phyloP scores from a whole-genome alignment of 2,329 filamentous ascomycete genomes.

The Cladorrhinum sp. region DNA sequence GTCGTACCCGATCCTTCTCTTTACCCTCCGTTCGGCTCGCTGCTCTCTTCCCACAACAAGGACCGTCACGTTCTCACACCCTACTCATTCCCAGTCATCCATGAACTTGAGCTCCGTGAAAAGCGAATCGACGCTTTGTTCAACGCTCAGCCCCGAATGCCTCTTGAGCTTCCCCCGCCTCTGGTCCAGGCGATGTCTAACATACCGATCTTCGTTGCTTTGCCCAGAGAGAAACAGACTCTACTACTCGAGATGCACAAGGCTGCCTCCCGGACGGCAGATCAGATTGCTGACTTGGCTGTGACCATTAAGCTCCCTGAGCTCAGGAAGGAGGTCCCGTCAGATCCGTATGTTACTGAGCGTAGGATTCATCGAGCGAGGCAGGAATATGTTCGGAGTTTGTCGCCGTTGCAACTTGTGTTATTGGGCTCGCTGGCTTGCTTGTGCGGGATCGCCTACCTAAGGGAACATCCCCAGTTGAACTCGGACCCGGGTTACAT shows the following conservation, averaged over 20 bases:
- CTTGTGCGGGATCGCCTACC: constrained; percentile 13
- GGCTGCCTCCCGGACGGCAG: constrained; percentile 6
- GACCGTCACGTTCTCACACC: constrained; percentile 5
- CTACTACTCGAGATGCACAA: background rate
- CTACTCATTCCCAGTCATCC: constrained; percentile 2
- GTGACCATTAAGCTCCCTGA: constrained; percentile 8
- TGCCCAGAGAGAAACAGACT: background rate
- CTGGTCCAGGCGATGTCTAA: background rate
- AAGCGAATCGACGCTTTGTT: constrained; percentile 13
- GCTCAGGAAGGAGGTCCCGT: background rate
- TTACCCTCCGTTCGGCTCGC: constrained; percentile 1
- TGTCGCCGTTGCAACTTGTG: constrained; percentile 3
- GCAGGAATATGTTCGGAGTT: background rate
- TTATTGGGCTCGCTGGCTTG: constrained; percentile 3
- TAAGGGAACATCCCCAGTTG: background rate
- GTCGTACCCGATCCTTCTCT: background rate
- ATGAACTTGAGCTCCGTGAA: constrained; percentile 15
- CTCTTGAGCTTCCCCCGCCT: background rate
- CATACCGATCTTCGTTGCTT: background rate
- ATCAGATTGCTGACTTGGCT: constrained; percentile 14
- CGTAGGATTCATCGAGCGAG: background rate
- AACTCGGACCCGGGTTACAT: background rate
- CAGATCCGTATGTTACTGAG: background rate
- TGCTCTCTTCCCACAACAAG: constrained; percentile 4
- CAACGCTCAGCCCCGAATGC: background rate